phyloP scores from a whole-genome alignment of 768 basidiomycete genomes.

The Termitomyces sp. region DNA sequence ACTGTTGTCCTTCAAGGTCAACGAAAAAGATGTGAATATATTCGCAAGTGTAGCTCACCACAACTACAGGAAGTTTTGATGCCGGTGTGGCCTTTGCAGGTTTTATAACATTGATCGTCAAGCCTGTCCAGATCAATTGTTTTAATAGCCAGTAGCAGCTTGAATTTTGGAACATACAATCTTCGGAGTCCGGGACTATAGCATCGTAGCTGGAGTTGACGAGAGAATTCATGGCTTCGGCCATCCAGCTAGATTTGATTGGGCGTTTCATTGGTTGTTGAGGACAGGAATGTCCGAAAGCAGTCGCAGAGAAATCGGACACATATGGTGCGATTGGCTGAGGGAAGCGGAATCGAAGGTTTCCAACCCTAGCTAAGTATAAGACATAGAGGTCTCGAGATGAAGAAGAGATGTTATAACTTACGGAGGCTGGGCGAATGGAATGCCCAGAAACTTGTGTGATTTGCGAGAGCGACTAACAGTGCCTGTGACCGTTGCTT shows the following conservation, averaged over 20 bases:
- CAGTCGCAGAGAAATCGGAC: constrained; percentile 31
- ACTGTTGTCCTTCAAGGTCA: constrained; percentile 18
- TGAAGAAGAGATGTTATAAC: constrained; percentile 12
- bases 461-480: constrained; percentile 23
- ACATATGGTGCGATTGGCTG: constrained; percentile 33
- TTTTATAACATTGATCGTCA: constrained; percentile 39
- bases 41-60: constrained; percentile 21
- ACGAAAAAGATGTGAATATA: neutral
- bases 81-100: constrained; percentile 27
- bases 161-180: constrained; percentile 32
- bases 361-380: constrained; percentile 24
- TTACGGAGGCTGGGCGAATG: constrained; percentile 48
- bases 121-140: constrained; percentile 24
- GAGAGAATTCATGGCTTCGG: constrained; percentile 25
- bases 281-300: constrained; percentile 45
- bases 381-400: neutral
- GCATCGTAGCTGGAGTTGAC: constrained; percentile 22
- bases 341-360: constrained; percentile 42
- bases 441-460: constrained; percentile 44
- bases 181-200: constrained; percentile 33
- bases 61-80: constrained; percentile 38
- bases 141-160: constrained; percentile 4
- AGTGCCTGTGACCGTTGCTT: constrained; percentile 40
- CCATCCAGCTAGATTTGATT: constrained; percentile 22
- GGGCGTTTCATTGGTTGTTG: constrained; percentile 36